A percentile compares a stretch with the other conserved stretches of the same genome.
phyloP scores from a whole-genome alignment of 805 yeast genomes.

The Nakazawaea pomicola region DNA sequence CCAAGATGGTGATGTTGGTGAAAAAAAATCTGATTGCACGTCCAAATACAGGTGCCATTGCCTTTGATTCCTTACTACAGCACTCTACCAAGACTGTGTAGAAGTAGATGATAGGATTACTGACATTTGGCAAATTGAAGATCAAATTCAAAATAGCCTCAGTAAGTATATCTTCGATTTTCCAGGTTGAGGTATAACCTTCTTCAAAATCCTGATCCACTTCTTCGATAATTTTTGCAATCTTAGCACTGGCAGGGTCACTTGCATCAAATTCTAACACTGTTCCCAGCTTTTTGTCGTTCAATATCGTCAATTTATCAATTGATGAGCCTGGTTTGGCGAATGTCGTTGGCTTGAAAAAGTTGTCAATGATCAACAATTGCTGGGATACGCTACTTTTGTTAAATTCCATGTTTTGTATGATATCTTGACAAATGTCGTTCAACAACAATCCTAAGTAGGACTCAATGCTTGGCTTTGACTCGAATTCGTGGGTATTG shows the following conservation, averaged over 20 bases:
- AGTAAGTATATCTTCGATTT: constrained; percentile 83
- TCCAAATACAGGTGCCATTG: constrained; percentile 93
- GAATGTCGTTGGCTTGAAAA: constrained; percentile 62
- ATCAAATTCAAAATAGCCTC: constrained; percentile 77
- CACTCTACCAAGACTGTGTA: constrained; percentile 82
- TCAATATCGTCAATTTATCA: constrained; percentile 50
- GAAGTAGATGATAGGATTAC: constrained; percentile 71
- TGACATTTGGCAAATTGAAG: constrained; percentile 65
- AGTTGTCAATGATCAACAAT: constrained; percentile 66
- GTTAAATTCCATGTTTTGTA: constrained; percentile 82
- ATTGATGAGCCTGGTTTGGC: constrained; percentile 72
- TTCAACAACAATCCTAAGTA: constrained; percentile 60
- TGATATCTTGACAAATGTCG: constrained; percentile 70
- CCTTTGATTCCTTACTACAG: constrained; percentile 72
- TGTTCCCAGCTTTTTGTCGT: constrained; percentile 22
- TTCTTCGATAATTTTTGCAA: constrained; percentile 23
- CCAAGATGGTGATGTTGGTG: constrained; percentile 58
- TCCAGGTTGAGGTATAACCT: constrained; percentile 62
- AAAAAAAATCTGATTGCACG: constrained; percentile 84
- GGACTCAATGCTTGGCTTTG: constrained; percentile 52
- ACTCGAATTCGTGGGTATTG: constrained; percentile 48
- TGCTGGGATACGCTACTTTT: constrained; percentile 84
- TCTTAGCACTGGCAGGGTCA: constrained; percentile 16
- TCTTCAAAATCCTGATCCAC: constrained; percentile 33
- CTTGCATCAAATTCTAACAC: constrained; percentile 35